Evolutionary conservation across 495 filamentous ascomycete genomes (phyloP).

Genomic region (Neurospora pannonica): DNA sequence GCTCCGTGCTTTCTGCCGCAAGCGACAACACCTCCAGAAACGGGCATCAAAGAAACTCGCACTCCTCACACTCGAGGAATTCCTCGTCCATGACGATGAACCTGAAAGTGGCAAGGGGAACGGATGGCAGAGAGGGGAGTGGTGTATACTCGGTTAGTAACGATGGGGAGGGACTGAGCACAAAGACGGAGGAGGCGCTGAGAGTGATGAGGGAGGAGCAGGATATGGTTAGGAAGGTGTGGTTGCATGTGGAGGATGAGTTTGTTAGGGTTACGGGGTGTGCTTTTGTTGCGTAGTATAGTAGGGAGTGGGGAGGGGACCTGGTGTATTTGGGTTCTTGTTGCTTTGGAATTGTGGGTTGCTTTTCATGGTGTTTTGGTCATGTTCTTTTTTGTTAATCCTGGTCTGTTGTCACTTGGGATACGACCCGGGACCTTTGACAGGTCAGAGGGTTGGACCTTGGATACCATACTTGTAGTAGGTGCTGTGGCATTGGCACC

Average conservation of each 20-base stretch:
- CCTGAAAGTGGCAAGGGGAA: conserved; percentile 25
- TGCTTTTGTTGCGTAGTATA: conserved; percentile 2
- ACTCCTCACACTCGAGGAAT: not conserved
- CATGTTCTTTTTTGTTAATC: no score
- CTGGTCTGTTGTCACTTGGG: no score
- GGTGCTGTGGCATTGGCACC: not conserved
- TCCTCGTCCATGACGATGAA: not conserved
- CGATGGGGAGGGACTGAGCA: conserved; percentile 28
- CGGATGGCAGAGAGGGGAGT: conserved; percentile 36
- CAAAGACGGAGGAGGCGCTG: conserved; percentile 28
- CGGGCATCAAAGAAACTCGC: not conserved
- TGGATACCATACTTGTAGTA: not conserved
- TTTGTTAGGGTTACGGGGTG: conserved; percentile 30
- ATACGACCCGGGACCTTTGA: no score
- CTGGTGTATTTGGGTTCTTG: not conserved
- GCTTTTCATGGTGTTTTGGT: not conserved
- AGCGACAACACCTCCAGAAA: not conserved
- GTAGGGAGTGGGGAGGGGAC: no score
- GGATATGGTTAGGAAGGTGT: conserved; percentile 35
- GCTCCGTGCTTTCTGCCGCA: not conserved
- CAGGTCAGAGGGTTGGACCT: no score
- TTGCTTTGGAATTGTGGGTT: not conserved
- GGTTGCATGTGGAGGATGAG: conserved; percentile 40
- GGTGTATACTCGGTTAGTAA: conserved; percentile 44
- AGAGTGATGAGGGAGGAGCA: conserved; percentile 23